phyloP scores from a whole-genome alignment of 768 basidiomycete genomes.

The Podaxis rugospora region DNA sequence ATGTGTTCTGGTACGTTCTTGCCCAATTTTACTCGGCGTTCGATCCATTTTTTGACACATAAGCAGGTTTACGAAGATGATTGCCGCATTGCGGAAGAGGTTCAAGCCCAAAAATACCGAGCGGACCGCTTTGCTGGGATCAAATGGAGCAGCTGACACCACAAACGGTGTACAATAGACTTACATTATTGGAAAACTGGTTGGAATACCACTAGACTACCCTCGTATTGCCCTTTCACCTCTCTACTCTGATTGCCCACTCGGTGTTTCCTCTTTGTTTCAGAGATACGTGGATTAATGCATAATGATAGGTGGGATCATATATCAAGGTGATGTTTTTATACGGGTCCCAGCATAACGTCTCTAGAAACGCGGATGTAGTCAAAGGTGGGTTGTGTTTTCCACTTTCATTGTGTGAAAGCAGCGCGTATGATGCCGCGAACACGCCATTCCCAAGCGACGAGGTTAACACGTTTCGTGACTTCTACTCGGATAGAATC shows the following conservation, averaged over 20 bases:
- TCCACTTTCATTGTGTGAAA: conserved; percentile 29
- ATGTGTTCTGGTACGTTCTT: conserved; percentile 68
- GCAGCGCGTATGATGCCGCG: conserved; percentile 51
- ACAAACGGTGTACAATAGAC: neutral
- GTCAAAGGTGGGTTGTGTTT: neutral
- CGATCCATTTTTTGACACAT: neutral
- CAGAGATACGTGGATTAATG: neutral
- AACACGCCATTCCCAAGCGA: conserved; percentile 75
- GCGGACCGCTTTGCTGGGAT: conserved; percentile 16
- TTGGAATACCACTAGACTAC: neutral
- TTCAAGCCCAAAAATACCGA: conserved; percentile 32
- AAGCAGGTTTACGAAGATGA: conserved; percentile 72
- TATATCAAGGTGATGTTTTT: neutral
- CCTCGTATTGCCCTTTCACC: neutral
- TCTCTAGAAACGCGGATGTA: neutral
- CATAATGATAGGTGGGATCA: neutral
- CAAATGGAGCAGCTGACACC: conserved; percentile 5
- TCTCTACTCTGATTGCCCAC: neutral
- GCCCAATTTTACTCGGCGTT: neutral
- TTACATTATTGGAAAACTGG: neutral
- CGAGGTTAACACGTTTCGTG: conserved; percentile 67
- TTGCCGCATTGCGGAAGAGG: conserved; percentile 57
- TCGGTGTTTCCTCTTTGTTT: no score
- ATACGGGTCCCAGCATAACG: neutral
- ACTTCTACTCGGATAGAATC: conserved; percentile 56